Evolutionary conservation across 305 asterid genomes (phyloP).

Genomic region (Rubia peregrina): DNA sequence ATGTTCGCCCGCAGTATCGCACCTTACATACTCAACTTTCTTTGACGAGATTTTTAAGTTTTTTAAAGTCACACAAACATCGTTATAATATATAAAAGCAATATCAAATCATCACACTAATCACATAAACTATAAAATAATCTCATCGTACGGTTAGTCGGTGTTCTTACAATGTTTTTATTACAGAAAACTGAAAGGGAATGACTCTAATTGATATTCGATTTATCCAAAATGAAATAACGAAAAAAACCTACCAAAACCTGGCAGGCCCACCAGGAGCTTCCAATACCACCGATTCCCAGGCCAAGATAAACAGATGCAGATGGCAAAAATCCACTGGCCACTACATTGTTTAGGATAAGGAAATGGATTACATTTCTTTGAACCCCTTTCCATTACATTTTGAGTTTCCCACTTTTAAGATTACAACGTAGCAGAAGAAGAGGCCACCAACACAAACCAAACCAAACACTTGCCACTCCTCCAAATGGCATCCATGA

Average conservation of each 20-base stretch:
- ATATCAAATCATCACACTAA: too few relatives aligned
- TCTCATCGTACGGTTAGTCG: too few relatives aligned
- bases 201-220: too few relatives aligned
- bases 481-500: conserved; percentile 19
- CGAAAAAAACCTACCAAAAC: not conserved
- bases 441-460: not conserved
- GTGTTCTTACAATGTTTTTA: too few relatives aligned
- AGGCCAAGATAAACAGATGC: conserved; percentile 27
- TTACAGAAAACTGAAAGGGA: too few relatives aligned
- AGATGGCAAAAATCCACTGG: conserved; percentile 43
- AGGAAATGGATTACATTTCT: conserved; percentile 35
- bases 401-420: not conserved
- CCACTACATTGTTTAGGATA: conserved; percentile 28
- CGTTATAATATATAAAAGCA: too few relatives aligned
- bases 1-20: too few relatives aligned
- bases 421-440: not conserved
- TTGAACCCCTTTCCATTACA: not conserved
- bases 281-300: conserved; percentile 25
- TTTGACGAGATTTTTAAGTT: too few relatives aligned
- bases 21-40: too few relatives aligned
- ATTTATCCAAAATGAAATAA: too few relatives aligned
- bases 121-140: too few relatives aligned
- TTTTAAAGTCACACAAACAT: too few relatives aligned
- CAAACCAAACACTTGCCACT: not conserved
- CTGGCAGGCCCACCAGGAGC: conserved; percentile 18